Conservation (phyloP, 176 grass and related monocot species). For the Rhipidocladum racemiflorum region DNA sequence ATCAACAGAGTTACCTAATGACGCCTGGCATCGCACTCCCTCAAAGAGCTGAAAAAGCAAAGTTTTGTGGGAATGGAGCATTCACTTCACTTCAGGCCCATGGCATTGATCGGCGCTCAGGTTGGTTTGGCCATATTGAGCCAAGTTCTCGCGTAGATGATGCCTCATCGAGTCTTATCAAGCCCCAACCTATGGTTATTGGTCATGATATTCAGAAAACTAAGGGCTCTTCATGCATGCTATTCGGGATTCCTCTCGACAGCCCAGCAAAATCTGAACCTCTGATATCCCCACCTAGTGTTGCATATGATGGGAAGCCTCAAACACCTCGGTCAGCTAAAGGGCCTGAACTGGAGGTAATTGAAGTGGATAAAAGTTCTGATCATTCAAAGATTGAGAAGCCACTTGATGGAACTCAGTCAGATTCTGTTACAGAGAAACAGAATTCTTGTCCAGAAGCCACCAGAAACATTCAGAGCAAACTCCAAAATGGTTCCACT, state of each 20-base stretch:
- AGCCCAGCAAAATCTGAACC: constrained; percentile 33
- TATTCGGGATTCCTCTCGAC: constrained; percentile 53
- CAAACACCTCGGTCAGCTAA: background rate
- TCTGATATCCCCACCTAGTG: constrained; percentile 36
- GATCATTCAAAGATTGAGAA: constrained; percentile 44
- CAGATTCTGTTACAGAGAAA: constrained; percentile 30
- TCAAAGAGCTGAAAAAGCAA: constrained; percentile 35
- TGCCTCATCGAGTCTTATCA: constrained; percentile 12
- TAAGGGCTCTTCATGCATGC: constrained; percentile 42
- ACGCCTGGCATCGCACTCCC: constrained; percentile 2
- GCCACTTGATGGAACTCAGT: constrained; percentile 30
- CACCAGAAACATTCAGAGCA: constrained; percentile 49
- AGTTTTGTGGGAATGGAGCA: constrained; percentile 28
- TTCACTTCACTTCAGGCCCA: constrained; percentile 33
- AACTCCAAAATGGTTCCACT: constrained; percentile 52
- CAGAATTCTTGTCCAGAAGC: constrained; percentile 34
- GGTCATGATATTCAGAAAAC: constrained; percentile 46
- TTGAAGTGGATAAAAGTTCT: constrained; percentile 32
- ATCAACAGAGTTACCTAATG: constrained; percentile 7
- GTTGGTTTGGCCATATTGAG: constrained; percentile 37
- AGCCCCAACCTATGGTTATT: constrained; percentile 35
- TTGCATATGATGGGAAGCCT: constrained; percentile 19
- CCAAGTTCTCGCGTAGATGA: constrained; percentile 30
- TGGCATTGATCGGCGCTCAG: constrained; percentile 29
- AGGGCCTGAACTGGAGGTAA: constrained; percentile 2